phyloP scores from a whole-genome alignment of 805 yeast genomes.

The Kodamaea kakaduensis region DNA sequence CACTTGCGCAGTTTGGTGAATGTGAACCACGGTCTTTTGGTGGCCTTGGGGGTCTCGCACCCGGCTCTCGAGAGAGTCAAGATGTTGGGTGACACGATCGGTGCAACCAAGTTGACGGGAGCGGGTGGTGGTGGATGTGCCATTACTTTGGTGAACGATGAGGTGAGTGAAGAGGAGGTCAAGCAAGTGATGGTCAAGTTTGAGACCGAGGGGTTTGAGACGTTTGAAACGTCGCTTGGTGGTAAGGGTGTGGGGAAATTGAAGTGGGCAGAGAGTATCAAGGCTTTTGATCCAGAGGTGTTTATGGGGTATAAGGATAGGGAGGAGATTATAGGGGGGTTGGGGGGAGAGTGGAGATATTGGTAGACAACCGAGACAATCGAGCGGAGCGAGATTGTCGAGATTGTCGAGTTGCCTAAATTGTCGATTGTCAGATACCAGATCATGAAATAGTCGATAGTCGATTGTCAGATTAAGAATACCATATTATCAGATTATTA shows the following conservation, averaged over 20 bases:
- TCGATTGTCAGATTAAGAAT: no score
- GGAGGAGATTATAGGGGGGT: conserved; percentile 43
- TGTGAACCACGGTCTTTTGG: conserved; percentile 84
- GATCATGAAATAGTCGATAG: no score
- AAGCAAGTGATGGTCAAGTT: conserved; percentile 36
- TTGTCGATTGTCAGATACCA: no score
- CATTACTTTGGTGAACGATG: conserved; percentile 67
- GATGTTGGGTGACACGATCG: conserved; percentile 64
- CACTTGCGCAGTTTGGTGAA: conserved; percentile 59
- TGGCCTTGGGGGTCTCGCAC: conserved; percentile 86
- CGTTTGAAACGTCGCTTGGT: conserved; percentile 78
- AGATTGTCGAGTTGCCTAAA: no score
- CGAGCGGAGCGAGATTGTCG: no score
- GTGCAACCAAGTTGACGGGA: conserved; percentile 92
- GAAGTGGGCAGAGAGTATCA: conserved; percentile 10
- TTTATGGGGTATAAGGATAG: conserved; percentile 40
- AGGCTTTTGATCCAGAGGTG: conserved; percentile 25
- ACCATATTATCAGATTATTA: no score
- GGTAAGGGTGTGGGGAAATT: conserved; percentile 81
- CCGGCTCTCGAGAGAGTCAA: conserved; percentile 81
- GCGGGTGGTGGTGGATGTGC: conserved; percentile 99
- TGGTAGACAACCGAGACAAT: no score
- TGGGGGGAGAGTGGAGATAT: conserved; percentile 56
- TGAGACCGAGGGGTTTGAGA: conserved; percentile 54
- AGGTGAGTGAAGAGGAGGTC: conserved; percentile 30